Percentiles rank a stretch among this genome's conserved stretches.
Evolutionary conservation across 139 green algal genomes (phyloP).

Genomic region (Volvox reticuliferus): DNA sequence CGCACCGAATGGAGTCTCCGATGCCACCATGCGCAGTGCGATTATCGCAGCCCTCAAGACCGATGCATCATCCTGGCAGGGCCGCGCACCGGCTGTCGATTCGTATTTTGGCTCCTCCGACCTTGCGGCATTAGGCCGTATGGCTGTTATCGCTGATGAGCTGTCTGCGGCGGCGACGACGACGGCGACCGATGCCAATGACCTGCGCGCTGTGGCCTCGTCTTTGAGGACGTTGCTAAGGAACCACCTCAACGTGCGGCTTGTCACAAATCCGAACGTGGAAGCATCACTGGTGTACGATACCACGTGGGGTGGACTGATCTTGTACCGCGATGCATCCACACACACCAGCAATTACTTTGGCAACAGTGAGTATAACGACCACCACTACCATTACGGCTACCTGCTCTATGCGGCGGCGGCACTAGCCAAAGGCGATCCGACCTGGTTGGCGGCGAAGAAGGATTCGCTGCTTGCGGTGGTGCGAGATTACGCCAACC

Average conservation of each 20-base stretch:
- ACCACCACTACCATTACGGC: constrained; percentile 64
- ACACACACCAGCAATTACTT: constrained; percentile 36
- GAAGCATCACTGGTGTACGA: constrained; percentile 44
- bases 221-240: not conserved
- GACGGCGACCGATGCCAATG: too few species aligned
- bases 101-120: constrained; percentile 59
- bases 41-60: not conserved
- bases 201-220: not conserved
- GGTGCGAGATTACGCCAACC: constrained; percentile 57
- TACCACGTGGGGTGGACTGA: constrained; percentile 46
- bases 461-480: constrained; percentile 33
- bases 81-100: constrained; percentile 1
- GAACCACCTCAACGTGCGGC: not conserved
- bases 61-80: not conserved
- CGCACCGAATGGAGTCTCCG: not conserved
- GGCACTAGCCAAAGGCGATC: constrained; percentile 43
- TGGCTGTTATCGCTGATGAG: constrained; percentile 64
- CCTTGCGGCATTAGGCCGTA: constrained; percentile 47
- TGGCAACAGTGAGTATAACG: constrained; percentile 65
- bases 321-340: not conserved
- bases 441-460: constrained; percentile 34
- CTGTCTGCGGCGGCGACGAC: not conserved
- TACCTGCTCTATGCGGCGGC: constrained; percentile 66
- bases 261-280: not conserved
- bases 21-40: not conserved